Evolutionary conservation across 164 flowering plant species (phyloP).

Genomic region (Akebia trifoliata): DNA sequence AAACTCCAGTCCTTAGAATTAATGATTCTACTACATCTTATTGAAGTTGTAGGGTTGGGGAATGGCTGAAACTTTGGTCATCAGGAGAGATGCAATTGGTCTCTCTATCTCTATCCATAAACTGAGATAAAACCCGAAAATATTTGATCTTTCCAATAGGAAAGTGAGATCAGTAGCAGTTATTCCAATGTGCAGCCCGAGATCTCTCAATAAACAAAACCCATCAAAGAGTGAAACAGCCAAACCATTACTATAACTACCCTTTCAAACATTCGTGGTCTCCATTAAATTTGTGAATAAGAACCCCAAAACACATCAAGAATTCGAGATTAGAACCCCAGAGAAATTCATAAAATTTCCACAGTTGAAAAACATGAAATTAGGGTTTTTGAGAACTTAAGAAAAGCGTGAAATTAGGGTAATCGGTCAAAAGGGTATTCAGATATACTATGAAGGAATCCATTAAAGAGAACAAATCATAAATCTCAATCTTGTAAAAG

Average conservation of each 20-base stretch:
- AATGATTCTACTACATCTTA: too few relatives aligned
- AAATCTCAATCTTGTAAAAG: not conserved
- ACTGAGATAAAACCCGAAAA: too few relatives aligned
- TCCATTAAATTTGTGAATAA: not conserved
- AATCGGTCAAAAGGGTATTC: slow-evolving; percentile 4
- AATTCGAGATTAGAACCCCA: too few relatives aligned
- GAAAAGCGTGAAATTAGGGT: not conserved
- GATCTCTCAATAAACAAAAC: not conserved
- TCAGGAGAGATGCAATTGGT: too few relatives aligned
- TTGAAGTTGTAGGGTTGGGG: too few relatives aligned
- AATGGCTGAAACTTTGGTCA: too few relatives aligned
- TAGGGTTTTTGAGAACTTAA: not conserved
- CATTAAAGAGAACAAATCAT: not conserved
- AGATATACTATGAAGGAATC: not conserved
- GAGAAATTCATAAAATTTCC: not conserved
- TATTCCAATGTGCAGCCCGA: not conserved
- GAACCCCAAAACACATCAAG: not conserved
- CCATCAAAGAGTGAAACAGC: not conserved
- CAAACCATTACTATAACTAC: not conserved
- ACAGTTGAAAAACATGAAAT: not conserved
- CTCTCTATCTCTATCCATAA: too few relatives aligned
- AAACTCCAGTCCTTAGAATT: not conserved
- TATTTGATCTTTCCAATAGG: not conserved
- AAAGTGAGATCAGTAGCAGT: not conserved
- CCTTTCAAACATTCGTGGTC: not conserved